Base-by-base conservation (phyloP, 352 stramenopile species). In the Blastocystis sp. region DNA sequence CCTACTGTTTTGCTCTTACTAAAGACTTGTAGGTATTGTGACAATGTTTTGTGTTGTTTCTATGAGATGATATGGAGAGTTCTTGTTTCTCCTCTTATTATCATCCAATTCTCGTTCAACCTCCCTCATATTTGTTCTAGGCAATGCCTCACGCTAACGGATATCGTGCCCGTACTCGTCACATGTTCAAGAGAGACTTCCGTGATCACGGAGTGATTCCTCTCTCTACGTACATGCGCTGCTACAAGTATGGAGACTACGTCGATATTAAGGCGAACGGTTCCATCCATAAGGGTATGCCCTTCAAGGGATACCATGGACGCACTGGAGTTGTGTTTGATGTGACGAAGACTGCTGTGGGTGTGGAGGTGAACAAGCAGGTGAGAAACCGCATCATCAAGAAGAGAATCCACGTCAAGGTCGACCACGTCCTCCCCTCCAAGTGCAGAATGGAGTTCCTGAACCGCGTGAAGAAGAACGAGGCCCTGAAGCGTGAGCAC, bases 211-310 rank as follows among this genome's bases (percentile, higher is more conserved):
- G 96, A 88, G 92, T 95, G 88, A 93, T 96, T 88, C 92, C 96
- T 89, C 93, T 97, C 87, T 97, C 93, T 86, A 97, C 95, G 89
- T 98, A 98, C 91, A 89, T 98, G 88, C 93, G 94, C 87, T 97
- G 92, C 57, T 97, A 98, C 91, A 98, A 98, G 93, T 94, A 98
- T 77, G 96, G 96, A 72, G 96, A 99, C 92, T 98, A 98, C 91
- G 96, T 99, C n/a, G 96, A 99, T 90, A 98, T 99, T 91, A 98
- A 98, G 90, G 95, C 94, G 84, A 97, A 99, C 92, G 94, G 93
- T 84, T 94, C 94, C 87, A 93, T 98, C 88, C 96, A 99, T 91
- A 99, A 99, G 93, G 96, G 53, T 86, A 99, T 99, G 96, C 96
- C 96, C 59, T 95, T 98, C 94, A 99, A 98, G 93, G 95, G 95